These are phyloP conservation scores for Prunus persica DNA, from an alignment of 306 rosid species.

Conservation along the genomic window Prunus_persica_NCBIv2 NC_034016.1:16179001-16179500, in stretches of 20 bases:
- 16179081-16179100: neutral
- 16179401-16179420: neutral
- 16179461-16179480: neutral
- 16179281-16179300: neutral
- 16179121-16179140: neutral
- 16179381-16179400: neutral
- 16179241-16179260: neutral
- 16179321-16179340: neutral
- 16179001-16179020: neutral
- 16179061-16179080: neutral
- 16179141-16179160: neutral
- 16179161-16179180: neutral
- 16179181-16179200: neutral
- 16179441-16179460: neutral
- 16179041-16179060: neutral
- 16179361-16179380: neutral
- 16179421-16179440: neutral
- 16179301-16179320: neutral
- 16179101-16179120: neutral
- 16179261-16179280: neutral
- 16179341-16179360: neutral
- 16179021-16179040: neutral
- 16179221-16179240: neutral
- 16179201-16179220: neutral
- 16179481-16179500: neutral